A percentile compares a stretch with the other conserved stretches of the same genome.
Evolutionary conservation across 192 early-diverging fungal species (phyloP).

Genomic region (Mortierella alpina): DNA sequence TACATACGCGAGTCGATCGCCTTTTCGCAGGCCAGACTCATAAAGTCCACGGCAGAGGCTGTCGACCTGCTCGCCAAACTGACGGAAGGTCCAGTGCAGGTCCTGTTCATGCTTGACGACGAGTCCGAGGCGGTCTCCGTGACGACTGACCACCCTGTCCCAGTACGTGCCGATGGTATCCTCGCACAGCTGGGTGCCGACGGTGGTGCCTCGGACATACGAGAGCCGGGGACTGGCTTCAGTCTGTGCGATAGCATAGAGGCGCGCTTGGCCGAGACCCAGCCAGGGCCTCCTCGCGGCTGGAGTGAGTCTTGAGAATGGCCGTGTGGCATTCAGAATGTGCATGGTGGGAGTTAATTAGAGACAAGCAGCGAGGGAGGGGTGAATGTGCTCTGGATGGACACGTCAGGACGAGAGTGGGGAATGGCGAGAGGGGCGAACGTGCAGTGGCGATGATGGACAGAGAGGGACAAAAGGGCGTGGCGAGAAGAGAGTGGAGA

Average conservation of each 20-base stretch:
- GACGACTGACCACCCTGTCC: constrained; percentile 33
- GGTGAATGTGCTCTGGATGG: not conserved
- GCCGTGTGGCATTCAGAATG: not conserved
- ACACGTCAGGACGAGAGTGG: not conserved
- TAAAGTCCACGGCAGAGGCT: constrained; percentile 55
- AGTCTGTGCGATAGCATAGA: not conserved
- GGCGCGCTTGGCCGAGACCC: not conserved
- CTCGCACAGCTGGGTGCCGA: constrained; percentile 29
- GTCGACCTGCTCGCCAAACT: constrained; percentile 58
- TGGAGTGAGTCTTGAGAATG: not conserved
- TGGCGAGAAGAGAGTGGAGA: not conserved
- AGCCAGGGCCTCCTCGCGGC: constrained; percentile 6
- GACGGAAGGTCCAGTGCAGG: constrained; percentile 54
- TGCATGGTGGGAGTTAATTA: constrained; percentile 2
- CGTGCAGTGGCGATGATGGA: too few species aligned
- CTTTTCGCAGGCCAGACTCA: constrained; percentile 57
- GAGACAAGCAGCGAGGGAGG: not conserved
- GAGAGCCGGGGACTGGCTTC: constrained; percentile 3
- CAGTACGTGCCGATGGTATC: constrained; percentile 55
- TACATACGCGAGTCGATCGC: constrained; percentile 58
- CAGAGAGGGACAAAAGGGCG: not conserved
- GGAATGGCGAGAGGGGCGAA: not conserved
- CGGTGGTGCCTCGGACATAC: constrained; percentile 40
- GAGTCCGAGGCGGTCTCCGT: constrained; percentile 53
- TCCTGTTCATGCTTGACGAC: constrained; percentile 59